Base-by-base conservation (phyloP, 257 asterid genomes). In the Gentiana dahurica region DNA sequence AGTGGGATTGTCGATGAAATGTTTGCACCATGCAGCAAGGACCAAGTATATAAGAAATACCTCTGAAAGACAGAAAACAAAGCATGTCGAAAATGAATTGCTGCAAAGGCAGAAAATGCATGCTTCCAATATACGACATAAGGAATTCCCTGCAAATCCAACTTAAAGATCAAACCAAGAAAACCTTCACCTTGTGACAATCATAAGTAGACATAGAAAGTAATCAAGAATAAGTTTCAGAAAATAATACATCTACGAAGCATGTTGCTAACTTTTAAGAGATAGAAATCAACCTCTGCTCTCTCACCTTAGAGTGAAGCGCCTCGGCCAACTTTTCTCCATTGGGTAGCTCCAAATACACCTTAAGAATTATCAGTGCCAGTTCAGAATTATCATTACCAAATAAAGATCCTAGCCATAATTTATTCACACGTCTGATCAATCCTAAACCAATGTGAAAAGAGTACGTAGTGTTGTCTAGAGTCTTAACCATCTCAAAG, bases 71-170 rank as follows among this genome's bases (percentile, higher is more conserved):
- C 89, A 1, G 93, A 85, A 72, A 88, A 79, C 63, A 92, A 75
- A 43, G 97, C 90, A 58, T 85, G 84, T 5, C 91, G 89, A 66
- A 88, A 86, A 74, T 88, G 95, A 58, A 86, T 73, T 5, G 97
- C 95, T 2, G 81, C 86, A 65, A 80, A 76, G 72, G 80, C 66
- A 4, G 95, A 85, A 75, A 88, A 69, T 12, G 64, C 57, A 52
- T 72, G 76, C 74, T 86, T 80, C 99, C 99, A 92, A 68, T 78
- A 92, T 55, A 88, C 76, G 51, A 92, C 89, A 62, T 84, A 86
- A 11, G 86, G 83, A 68, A 92, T 63, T 57, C 99, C 99, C 97
- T 92, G 81, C 54, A 69, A 71, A 69, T 39, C 52, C 68, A 70
- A 24, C 61, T 34, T 32, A 36, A 11, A 13, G 57, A 67, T 66